Percentiles rank a stretch among this genome's conserved stretches.
These are phyloP conservation scores for Millerozyma acaciae DNA, from an alignment of 805 yeast species.

Conservation along the genomic window DNA sequence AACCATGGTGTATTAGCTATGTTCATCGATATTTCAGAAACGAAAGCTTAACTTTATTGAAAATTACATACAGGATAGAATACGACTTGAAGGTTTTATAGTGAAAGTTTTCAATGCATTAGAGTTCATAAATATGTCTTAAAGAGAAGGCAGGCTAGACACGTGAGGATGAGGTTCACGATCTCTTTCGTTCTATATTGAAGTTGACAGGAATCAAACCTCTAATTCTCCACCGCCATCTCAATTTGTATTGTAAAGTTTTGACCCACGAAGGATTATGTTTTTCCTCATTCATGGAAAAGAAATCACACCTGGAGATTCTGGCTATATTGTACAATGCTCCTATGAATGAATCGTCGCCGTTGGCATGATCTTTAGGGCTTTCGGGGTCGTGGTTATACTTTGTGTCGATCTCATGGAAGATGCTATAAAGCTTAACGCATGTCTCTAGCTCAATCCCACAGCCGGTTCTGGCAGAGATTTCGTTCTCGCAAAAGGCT, in stretches of 20 bases:
- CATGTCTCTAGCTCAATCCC: slow-evolving; percentile 1
- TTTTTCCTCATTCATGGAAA: neutral
- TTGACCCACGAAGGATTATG: slow-evolving; percentile 10
- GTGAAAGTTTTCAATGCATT: no score
- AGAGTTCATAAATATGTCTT: slow-evolving; percentile 1
- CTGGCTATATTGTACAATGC: neutral
- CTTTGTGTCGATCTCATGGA: slow-evolving; percentile 16
- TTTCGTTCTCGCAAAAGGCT: neutral
- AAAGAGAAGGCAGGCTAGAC: neutral
- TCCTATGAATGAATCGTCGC: neutral
- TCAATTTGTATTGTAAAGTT: slow-evolving; percentile 13
- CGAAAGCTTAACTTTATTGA: no score
- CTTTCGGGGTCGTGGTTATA: slow-evolving; percentile 11
- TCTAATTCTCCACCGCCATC: slow-evolving; percentile 22
- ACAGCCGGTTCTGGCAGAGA: neutral
- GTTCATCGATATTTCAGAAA: no score
- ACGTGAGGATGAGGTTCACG: slow-evolving; percentile 1
- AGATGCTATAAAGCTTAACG: slow-evolving; percentile 15
- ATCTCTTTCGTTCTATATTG: neutral
- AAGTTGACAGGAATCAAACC: slow-evolving; percentile 16
- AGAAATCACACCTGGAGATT: no score
- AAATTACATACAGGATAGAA: no score
- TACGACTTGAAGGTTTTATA: no score
- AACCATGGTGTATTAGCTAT: no score
- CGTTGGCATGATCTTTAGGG: neutral